Base-by-base conservation (phyloP, 2,329 filamentous ascomycete genomes). In the Fusarium udum region DNA sequence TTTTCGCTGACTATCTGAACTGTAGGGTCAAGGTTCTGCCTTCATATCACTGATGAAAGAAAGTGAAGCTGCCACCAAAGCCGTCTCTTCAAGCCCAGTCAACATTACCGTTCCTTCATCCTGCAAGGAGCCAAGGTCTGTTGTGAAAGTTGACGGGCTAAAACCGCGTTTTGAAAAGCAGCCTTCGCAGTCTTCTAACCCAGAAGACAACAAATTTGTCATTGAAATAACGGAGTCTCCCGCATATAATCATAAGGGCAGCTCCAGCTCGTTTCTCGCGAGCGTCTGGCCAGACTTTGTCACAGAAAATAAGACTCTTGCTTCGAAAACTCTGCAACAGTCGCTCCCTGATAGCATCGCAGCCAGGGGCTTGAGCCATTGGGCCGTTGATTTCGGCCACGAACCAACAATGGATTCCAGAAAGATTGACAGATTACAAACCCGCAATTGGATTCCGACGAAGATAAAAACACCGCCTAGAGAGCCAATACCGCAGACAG, bases 1-100 rank as follows among this genome's bases (percentile, higher is more conserved):
- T 26, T 32, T n/a, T 26, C 26, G 45, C 67, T 74, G 48, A 72
- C 34, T 42, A 24, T 31, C 10, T 31, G 26, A 3, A n/a, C 24
- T 52, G 18, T 63, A 88, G 86, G 83, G 85, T 48, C 81, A 86
- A 53, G 80, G 84, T 32, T 83, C 83, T 28, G 85, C 85, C 28
- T 90, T 89, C 76, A 79, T 90, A 45, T 85, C 85, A 18, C 80
- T 90, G 31, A 83, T 87, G 24, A 82, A 80, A 52, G 83, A 81
- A 24, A 75, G 79, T 22, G 78, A 81, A 8, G 83, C 81, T 18
- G 87, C 84, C 18, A 64, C 72, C 6, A 73, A 75, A 40, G 80
- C 89, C n/a, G 67, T 87, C 42, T 72, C 70, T 32, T 69, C 68
- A 43, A 88, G 87, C 67, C 88, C 88, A 3, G 78, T 89, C 46